Percentiles rank a stretch among this genome's conserved stretches.
Evolutionary conservation across 2,329 filamentous ascomycete genomes (phyloP).

Genomic region (Aspergillus novoparasiticus): DNA sequence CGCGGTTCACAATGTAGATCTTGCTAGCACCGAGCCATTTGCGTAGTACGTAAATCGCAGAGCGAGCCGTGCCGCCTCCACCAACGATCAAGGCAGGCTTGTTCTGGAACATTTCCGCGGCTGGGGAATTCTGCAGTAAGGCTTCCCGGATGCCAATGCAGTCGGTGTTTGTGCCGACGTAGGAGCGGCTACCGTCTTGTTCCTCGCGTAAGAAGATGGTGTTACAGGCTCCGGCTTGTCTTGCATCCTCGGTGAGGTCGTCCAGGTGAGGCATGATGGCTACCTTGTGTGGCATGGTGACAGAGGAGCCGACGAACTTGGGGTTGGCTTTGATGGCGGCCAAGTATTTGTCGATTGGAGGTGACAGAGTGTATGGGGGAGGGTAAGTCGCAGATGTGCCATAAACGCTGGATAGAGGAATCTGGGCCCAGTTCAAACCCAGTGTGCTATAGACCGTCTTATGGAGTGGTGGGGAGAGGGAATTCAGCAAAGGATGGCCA

Average conservation of each 20-base stretch:
- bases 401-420: constrained; percentile 44
- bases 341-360: constrained; percentile 39
- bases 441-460: constrained; percentile 56
- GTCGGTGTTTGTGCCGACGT: constrained; percentile 80
- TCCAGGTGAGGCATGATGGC: constrained; percentile 74
- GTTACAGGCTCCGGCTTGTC: constrained; percentile 76
- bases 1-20: constrained; percentile 79
- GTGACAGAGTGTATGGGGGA: constrained; percentile 38
- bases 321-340: constrained; percentile 38
- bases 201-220: constrained; percentile 67
- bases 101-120: constrained; percentile 38
- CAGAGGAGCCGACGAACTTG: constrained; percentile 62
- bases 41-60: constrained; percentile 73
- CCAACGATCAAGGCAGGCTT: constrained; percentile 73
- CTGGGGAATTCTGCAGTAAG: constrained; percentile 58
- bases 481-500: constrained; percentile 59
- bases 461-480: constrained; percentile 58
- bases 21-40: constrained; percentile 67
- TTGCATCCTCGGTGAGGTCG: constrained; percentile 70
- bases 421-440: constrained; percentile 56
- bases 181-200: constrained; percentile 50
- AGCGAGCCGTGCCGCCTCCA: constrained; percentile 76
- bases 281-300: constrained; percentile 86
- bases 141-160: constrained; percentile 76
- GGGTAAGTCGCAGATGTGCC: constrained; percentile 34